These are phyloP conservation scores for Fomes fomentarius DNA, from an alignment of 1,284 basidiomycete species.

Conservation along the genomic window DNA sequence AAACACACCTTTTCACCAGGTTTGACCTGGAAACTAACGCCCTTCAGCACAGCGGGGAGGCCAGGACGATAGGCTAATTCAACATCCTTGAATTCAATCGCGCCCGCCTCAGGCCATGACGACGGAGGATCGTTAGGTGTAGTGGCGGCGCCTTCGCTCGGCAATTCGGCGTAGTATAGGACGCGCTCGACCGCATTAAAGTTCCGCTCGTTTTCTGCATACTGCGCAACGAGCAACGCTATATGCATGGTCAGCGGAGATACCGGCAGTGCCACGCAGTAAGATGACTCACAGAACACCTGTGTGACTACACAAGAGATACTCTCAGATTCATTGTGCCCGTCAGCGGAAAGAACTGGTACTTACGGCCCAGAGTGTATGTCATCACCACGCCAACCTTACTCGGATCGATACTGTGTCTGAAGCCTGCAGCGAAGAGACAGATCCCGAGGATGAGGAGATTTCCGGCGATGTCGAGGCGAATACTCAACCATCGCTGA, in stretches of 20 bases:
- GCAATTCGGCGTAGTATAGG: constrained; percentile 58
- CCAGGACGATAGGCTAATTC: constrained; percentile 71
- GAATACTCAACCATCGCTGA: constrained; percentile 61
- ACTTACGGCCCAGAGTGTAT: constrained; percentile 35
- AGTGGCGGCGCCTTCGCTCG: constrained; percentile 47
- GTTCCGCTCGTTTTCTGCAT: constrained; percentile 66
- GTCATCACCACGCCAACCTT: constrained; percentile 66
- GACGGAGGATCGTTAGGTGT: constrained; percentile 55
- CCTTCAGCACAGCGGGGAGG: constrained; percentile 74
- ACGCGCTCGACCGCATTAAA: constrained; percentile 77
- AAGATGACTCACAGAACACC: constrained; percentile 49
- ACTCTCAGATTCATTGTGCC: neutral
- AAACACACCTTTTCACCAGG: constrained; percentile 69
- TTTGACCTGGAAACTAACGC: constrained; percentile 62
- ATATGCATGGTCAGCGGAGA: neutral
- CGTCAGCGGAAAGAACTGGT: neutral
- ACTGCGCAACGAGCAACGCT: constrained; percentile 61
- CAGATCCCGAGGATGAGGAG: constrained; percentile 77
- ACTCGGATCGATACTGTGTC: constrained; percentile 49
- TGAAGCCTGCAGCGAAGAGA: constrained; percentile 64
- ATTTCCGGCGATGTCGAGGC: constrained; percentile 72
- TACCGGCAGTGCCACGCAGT: neutral
- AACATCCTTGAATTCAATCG: constrained; percentile 65
- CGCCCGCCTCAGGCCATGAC: constrained; percentile 70
- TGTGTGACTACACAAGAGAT: constrained; percentile 48